Base-by-base conservation (phyloP, 2,329 filamentous ascomycete genomes). In the Alternaria gaisen region DNA sequence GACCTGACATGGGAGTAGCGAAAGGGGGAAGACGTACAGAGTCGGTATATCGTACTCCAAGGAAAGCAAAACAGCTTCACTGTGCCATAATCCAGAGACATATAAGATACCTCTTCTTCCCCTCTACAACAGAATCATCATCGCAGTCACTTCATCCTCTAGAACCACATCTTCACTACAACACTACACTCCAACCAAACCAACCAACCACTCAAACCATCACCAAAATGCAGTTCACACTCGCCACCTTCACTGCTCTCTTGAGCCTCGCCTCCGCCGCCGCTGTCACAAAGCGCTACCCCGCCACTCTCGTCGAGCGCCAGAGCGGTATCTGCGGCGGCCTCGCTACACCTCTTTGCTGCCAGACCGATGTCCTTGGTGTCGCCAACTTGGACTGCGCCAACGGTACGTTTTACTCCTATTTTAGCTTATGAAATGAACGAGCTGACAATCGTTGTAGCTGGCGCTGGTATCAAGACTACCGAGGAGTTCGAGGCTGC, bases 341-440 rank as follows among this genome's bases (percentile, higher is more conserved):
- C 2, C 50, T 66, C 28, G 20, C 56, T 11, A 65, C 64, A 7
- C 66, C 64, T 20, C 47, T 65, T 5, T 70, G 68, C 61, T 70
- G 68, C 61, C 62, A 69, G n/a, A 60, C 65, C 14, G 63, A 63
- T 30, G 44, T 68, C 4, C 48, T 63, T 2, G 68, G 68, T 24
- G 61, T 66, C 14, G 32, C 32, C 11, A 34, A 34, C 32, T 38
- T 69, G 48, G 63, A 64, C 59, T 70, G 68, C 51, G 63, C 57
- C 5, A 69, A 65, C 26, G 60, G 68, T 70, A 63, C 3, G 65
- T 61, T n/a, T 38, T 18, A 38, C 7, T 38, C 3, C 0, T 16
- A n/a, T 38, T 7, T 9, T 38, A 4, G 6, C 34, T n/a, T 38
- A 9, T 5, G 3, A 30, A 11, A 30, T 11, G 3, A 5, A 30